Evolutionary conservation across 441 rosid species (phyloP).

Genomic region (Pelargonium australe): DNA sequence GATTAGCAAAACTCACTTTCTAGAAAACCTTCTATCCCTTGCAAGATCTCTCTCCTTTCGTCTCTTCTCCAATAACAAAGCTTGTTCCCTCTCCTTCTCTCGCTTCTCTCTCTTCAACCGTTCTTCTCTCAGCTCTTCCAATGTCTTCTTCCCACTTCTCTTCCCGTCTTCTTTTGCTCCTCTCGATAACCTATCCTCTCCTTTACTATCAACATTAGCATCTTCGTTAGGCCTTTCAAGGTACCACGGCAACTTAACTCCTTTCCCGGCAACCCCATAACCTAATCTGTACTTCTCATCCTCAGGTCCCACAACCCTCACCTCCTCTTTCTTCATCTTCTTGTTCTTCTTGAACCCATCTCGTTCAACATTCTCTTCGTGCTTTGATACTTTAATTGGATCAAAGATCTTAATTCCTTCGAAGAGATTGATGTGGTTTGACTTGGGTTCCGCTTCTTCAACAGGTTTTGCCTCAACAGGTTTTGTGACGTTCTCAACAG

Average conservation of each 20-base stretch:
- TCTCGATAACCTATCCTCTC: conserved; percentile 23
- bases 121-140: conserved; percentile 72
- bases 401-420: conserved; percentile 83
- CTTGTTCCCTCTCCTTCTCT: conserved; percentile 67
- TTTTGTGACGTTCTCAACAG: conserved; percentile 11
- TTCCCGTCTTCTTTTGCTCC: conserved; percentile 29
- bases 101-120: conserved; percentile 59
- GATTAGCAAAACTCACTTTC: conserved; percentile 3
- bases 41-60: conserved; percentile 21
- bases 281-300: conserved; percentile 85
- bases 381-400: conserved; percentile 38
- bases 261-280: conserved; percentile 82
- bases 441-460: conserved; percentile 23
- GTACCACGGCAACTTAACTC: conserved; percentile 88
- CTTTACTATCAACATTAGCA: conserved; percentile 22
- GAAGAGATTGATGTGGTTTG: conserved; percentile 74
- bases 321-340: conserved; percentile 78
- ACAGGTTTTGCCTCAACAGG: conserved; percentile 18
- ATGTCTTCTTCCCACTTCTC: conserved; percentile 56
- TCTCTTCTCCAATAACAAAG: conserved; percentile 44
- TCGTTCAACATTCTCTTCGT: conserved; percentile 28
- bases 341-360: conserved; percentile 40
- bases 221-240: conserved; percentile 48
- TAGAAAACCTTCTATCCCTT: conserved; percentile 34
- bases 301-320: conserved; percentile 50